Evolutionary conservation across 2,329 filamentous ascomycete species (phyloP), one percentile per base, ranked within the genome.

Genomic region (Aspergillus fructus): DNA sequence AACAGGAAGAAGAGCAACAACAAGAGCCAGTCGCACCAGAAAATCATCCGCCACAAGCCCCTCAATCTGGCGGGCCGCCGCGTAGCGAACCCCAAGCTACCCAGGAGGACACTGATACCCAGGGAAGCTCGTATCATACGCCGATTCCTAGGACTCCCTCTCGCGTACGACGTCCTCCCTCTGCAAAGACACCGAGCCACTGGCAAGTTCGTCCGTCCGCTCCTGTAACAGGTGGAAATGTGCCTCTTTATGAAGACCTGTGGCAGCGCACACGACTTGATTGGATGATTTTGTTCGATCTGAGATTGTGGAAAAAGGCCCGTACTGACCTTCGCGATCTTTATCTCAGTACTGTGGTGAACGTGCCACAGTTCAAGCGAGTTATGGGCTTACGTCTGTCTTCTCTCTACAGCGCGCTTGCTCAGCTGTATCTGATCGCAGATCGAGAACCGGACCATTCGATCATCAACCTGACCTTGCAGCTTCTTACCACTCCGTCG

Each of bases 401-500:
- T 53, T 93, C 92, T 1, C 81, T 99, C 3, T 99, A 99, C 75
- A 97, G 94, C 2, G 90, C 90, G 2, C 79, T 99, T 48, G 93
- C 94, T 5, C 93, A 99, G 71, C 80, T 99, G 3, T 99, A 97
- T 72, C 84, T 99, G 30, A 94, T 99, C 63, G 93, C 93, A 13
- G 94, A 99, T 70, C 84, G 94, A 62, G 94, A 99, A 72, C 94
- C 94, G 2, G 94, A 99, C 69, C 93, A 97, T 74, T 97, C 93
- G 11, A 97, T 99, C 70, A 96, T 99, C 80, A 97, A 97, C 70
- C 85, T 99, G 39, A 97, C 93, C 4, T 79, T 97, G 30, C 94
- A 99, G 71, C 96, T 99, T 85, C 80, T 99, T 61, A 99, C 94
- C 0, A 97, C 94, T 0, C 93, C 94, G 2, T 96, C 93, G 0